Evolutionary conservation across 177 flowering plant genomes (phyloP).

Genomic region (Telopea speciosissima): DNA sequence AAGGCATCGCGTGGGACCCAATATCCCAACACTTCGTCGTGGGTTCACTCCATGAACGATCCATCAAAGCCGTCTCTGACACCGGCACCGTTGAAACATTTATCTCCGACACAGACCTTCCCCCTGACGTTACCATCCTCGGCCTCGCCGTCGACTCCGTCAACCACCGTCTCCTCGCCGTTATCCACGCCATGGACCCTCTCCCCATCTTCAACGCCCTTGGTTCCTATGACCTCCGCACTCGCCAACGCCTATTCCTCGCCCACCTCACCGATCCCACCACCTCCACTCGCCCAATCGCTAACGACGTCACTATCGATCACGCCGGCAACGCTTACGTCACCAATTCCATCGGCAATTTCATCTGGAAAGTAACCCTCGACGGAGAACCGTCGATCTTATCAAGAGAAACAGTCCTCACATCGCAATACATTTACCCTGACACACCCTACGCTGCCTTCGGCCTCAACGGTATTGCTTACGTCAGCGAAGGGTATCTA

Average conservation of each 20-base stretch:
- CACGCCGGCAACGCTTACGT: conserved; percentile 68
- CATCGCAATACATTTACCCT: conserved; percentile 28
- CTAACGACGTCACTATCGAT: conserved; percentile 29
- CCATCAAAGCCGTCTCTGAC: conserved; percentile 57
- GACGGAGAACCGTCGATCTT: conserved; percentile 51
- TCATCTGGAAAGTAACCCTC: conserved; percentile 62
- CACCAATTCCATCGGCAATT: conserved; percentile 12
- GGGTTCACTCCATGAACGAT: conserved; percentile 44
- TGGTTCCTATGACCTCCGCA: conserved; percentile 66
- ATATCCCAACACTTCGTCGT: conserved; percentile 60
- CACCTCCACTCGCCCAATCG: conserved; percentile 21
- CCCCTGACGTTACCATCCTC: conserved; percentile 38
- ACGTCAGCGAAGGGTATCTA: conserved; percentile 56
- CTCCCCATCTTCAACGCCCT: conserved; percentile 50
- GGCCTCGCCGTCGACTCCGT: conserved; percentile 55
- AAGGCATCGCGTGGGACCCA: conserved; percentile 60
- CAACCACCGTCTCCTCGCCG: conserved; percentile 64
- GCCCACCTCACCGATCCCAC: conserved; percentile 26
- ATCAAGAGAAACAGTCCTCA: conserved; percentile 43
- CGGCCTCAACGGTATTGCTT: conserved; percentile 75
- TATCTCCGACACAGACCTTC: conserved; percentile 47
- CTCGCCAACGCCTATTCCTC: conserved; percentile 50
- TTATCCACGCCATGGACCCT: conserved; percentile 35
- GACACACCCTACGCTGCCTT: conserved; percentile 27
- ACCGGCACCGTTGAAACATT: conserved; percentile 54